Percentiles rank a stretch among this genome's conserved stretches.
phyloP scores from a whole-genome alignment of 202 grass and related monocot species.

The Cymbopogon flexuosus region DNA sequence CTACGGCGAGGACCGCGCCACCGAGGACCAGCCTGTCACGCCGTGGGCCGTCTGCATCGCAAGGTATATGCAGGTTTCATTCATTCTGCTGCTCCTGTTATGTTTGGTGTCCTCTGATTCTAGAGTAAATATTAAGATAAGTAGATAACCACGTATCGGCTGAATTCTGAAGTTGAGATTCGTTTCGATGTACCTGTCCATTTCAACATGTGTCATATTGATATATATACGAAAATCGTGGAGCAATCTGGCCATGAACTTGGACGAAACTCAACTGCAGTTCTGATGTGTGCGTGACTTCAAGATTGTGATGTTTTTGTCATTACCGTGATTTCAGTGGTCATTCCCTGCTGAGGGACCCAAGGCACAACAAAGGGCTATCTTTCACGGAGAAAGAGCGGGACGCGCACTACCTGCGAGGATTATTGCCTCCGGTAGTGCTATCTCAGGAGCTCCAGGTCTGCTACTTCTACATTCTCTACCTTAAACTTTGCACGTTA shows the following conservation, averaged over 20 bases:
- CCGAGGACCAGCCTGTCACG: constrained; percentile 72
- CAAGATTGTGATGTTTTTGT: neutral
- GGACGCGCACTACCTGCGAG: constrained; percentile 81
- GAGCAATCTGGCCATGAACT: neutral
- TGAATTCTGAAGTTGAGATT: neutral
- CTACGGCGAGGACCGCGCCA: constrained; percentile 90
- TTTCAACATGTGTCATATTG: neutral
- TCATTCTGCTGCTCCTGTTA: neutral
- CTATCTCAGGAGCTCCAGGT: constrained; percentile 75
- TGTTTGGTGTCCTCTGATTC: neutral
- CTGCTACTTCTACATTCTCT: neutral
- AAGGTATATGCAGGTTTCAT: constrained; percentile 34
- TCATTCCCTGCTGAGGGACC: constrained; percentile 74
- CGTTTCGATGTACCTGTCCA: neutral
- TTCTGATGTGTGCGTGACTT: neutral
- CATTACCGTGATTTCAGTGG: constrained; percentile 40
- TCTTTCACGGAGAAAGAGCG: constrained; percentile 91
- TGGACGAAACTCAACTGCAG: neutral
- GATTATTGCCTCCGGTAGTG: constrained; percentile 64
- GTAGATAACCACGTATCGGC: no score
- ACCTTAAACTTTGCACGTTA: neutral
- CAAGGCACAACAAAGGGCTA: constrained; percentile 85
- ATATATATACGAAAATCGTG: neutral
- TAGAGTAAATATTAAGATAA: neutral
- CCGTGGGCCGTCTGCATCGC: constrained; percentile 76